Base-by-base conservation (phyloP, 495 filamentous ascomycete genomes). In the Diplogelasinospora grovesii region DNA sequence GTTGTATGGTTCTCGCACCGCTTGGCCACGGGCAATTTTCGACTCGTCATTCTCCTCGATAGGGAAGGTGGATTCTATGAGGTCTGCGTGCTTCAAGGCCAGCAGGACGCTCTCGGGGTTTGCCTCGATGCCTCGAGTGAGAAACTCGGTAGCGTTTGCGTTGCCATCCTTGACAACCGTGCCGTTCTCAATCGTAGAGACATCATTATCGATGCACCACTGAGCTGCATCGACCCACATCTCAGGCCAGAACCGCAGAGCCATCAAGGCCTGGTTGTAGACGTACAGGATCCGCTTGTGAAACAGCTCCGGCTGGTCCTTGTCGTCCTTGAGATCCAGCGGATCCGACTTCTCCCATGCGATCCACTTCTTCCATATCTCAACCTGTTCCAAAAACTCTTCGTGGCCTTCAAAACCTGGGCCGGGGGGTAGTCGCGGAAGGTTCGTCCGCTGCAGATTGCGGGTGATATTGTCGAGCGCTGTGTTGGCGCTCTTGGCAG, bases 151-250 rank as follows among this genome's bases (percentile, higher is more conserved):
- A 20, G 69, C 74, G 22, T 58, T 49, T 2, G 84, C 76, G 42
- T 82, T 81, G 15, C 85, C 85, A 36, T 83, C 79, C 13, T 66
- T 77, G 24, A 60, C 36, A n/a, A n/a, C n/a, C 5, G 66, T 42
- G 35, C 75, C 76, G 53, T 92, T 87, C 32, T 76, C 64, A 46
- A 85, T 19, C 0, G 46, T 75, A 10, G 61, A 45, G 32, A 73
- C 52, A 36, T 77, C 77, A 54, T 94, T 89, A 35, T 79, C 68
- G 55, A 89, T 85, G 63, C 89, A 95, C 70, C 89, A 98, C 42
- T 95, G 85, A 9, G 89, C 85, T 2, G 89, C 92, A 33, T 95
- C 88, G 48, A 84, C 90, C 92, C 92, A 98, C 47, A 96, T 78
- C 57, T 90, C 85, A 2, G 93, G 92, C 71, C 88, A 85, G 56